A percentile compares a stretch with the other conserved stretches of the same genome.
These are phyloP conservation scores for Fusarium sp. DNA, from an alignment of 2,329 filamentous ascomycete species.

Conservation along the genomic window DNA sequence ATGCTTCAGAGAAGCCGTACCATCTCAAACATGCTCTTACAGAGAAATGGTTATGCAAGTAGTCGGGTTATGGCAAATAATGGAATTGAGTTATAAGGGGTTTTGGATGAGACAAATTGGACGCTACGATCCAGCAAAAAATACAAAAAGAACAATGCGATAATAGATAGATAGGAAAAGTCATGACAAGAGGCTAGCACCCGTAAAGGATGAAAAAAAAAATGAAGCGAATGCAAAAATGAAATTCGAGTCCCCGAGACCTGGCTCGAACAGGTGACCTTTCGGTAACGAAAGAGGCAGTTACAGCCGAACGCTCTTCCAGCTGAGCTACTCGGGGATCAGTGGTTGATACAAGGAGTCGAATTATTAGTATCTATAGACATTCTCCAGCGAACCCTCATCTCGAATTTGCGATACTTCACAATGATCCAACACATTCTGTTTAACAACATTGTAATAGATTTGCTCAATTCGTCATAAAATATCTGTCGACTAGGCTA, in stretches of 20 bases:
- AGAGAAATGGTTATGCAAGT: background rate
- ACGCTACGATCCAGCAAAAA: too few species aligned
- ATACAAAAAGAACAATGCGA: too few species aligned
- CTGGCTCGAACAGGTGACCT: constrained; percentile 36
- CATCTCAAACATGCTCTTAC: background rate
- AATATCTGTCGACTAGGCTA: background rate
- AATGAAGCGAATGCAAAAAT: background rate
- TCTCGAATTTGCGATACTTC: background rate
- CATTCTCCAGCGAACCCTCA: rapidly evolving
- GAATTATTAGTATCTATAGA: background rate
- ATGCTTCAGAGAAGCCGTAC: too few species aligned
- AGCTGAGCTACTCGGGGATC: constrained; percentile 33
- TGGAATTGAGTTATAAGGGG: too few species aligned
- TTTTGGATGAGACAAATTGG: too few species aligned
- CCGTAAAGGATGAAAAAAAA: background rate
- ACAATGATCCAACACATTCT: background rate
- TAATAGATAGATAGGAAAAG: too few species aligned
- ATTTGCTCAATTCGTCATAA: background rate
- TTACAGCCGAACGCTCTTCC: constrained; percentile 37
- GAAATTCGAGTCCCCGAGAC: constrained; percentile 16
- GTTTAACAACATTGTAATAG: background rate
- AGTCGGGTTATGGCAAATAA: background rate
- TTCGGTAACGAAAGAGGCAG: constrained; percentile 21
- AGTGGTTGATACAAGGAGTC: background rate
- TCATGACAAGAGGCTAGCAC: too few species aligned